Conservation (phyloP, 2,329 filamentous ascomycete genomes). For the Ophiostoma sp. region DNA sequence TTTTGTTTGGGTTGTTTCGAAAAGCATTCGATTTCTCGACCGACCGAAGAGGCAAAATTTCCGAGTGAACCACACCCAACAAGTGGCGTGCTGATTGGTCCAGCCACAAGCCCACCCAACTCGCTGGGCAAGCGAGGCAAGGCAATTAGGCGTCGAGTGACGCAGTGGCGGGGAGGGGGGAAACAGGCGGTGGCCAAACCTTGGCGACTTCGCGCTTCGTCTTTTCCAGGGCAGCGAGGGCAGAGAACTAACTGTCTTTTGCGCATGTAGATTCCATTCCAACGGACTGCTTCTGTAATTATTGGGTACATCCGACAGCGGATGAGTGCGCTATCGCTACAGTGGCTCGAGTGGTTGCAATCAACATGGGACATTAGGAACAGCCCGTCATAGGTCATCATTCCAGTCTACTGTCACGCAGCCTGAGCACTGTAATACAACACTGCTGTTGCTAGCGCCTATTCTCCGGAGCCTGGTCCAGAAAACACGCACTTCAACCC, state of each 20-base stretch:
- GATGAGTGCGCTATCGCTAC: neutral
- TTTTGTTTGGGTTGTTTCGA: neutral
- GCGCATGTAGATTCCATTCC: neutral
- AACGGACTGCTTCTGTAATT: neutral
- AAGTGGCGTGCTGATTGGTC: constrained; percentile 23
- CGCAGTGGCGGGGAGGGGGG: constrained; percentile 1
- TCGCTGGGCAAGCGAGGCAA: neutral
- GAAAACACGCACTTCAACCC: neutral
- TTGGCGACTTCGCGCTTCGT: neutral
- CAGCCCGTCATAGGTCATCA: neutral
- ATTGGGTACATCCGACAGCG: neutral
- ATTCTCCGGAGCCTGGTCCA: neutral
- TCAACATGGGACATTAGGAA: too few species aligned
- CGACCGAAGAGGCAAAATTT: constrained; percentile 25
- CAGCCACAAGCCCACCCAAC: constrained; percentile 20
- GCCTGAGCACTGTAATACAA: neutral
- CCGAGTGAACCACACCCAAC: constrained; percentile 13
- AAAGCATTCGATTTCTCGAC: constrained; percentile 19
- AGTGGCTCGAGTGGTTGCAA: too few species aligned
- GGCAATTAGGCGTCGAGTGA: neutral
- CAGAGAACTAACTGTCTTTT: neutral
- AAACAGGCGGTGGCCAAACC: neutral
- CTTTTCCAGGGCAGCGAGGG: neutral
- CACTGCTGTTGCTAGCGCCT: neutral
- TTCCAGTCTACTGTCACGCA: neutral